phyloP scores from a whole-genome alignment of 2,329 filamentous ascomycete genomes.

The Phialophora verrucosa region DNA sequence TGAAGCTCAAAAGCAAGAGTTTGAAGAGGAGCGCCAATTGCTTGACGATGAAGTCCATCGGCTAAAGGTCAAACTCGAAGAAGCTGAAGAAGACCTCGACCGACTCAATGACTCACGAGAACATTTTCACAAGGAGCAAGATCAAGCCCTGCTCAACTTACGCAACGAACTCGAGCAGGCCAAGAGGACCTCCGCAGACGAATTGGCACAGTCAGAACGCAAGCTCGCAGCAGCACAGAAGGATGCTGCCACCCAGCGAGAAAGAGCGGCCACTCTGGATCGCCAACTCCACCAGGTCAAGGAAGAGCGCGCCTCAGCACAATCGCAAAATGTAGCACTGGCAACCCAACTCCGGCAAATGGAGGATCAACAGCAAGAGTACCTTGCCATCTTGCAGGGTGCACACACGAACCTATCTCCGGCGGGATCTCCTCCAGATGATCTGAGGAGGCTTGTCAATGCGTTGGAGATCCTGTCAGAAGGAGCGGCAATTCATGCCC shows the following conservation, averaged over 20 bases:
- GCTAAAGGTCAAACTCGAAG: slow-evolving; percentile 78
- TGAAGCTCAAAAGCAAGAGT: slow-evolving; percentile 88
- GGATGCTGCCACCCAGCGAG: slow-evolving; percentile 66
- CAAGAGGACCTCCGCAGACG: slow-evolving; percentile 47
- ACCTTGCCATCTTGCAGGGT: slow-evolving; percentile 62
- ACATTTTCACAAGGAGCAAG: slow-evolving; percentile 74
- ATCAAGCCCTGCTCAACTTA: slow-evolving; percentile 71
- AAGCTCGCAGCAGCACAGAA: slow-evolving; percentile 67
- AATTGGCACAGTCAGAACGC: slow-evolving; percentile 43
- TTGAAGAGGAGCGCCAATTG: slow-evolving; percentile 80
- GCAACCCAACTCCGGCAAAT: slow-evolving; percentile 58
- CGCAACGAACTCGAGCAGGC: slow-evolving; percentile 69
- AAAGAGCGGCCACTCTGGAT: slow-evolving; percentile 65
- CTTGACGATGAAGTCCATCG: slow-evolving; percentile 80
- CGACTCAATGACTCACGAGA: slow-evolving; percentile 81
- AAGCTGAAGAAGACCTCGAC: slow-evolving; percentile 90
- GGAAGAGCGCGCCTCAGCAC: slow-evolving; percentile 54
- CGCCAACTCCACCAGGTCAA: slow-evolving; percentile 61
- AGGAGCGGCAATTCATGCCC: slow-evolving; percentile 65
- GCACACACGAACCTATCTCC: slow-evolving; percentile 65
- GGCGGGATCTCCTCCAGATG: slow-evolving; percentile 59
- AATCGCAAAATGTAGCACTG: slow-evolving; percentile 53
- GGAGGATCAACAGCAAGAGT: slow-evolving; percentile 60
- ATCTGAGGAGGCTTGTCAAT: slow-evolving; percentile 65
- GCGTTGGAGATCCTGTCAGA: slow-evolving; percentile 63